phyloP scores from a whole-genome alignment of 2,329 filamentous ascomycete species.

The Sclerotinia nivalis region DNA sequence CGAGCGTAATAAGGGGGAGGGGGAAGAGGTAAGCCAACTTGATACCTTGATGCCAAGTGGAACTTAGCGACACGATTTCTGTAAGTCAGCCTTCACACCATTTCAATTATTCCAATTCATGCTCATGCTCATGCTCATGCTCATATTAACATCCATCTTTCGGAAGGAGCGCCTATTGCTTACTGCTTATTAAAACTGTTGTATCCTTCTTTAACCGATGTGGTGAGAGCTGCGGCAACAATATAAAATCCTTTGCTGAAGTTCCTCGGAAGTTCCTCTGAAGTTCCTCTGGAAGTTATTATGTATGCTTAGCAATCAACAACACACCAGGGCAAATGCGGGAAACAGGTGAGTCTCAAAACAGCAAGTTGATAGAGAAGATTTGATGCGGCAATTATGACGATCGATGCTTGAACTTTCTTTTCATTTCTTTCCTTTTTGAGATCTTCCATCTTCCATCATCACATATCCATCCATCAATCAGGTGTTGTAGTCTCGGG shows the following conservation, averaged over 20 bases:
- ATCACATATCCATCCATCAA: not conserved
- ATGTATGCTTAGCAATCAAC: not conserved
- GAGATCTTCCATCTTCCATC: not conserved
- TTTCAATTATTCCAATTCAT: not conserved
- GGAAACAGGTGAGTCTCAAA: not conserved
- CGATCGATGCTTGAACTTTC: not conserved
- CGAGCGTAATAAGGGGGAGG: constrained; percentile 5
- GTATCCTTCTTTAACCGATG: not conserved
- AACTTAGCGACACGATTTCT: not conserved
- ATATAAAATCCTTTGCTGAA: not conserved
- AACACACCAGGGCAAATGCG: too few species aligned
- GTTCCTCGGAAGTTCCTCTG: not conserved
- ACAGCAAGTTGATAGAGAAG: not conserved
- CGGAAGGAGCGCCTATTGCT: not conserved
- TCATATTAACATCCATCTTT: constrained; percentile 1
- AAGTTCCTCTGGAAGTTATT: not conserved
- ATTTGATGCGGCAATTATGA: not conserved
- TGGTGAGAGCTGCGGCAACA: not conserved
- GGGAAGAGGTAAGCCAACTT: too few species aligned
- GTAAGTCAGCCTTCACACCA: not conserved
- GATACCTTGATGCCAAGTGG: constrained; percentile 3
- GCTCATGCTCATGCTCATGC: too few species aligned
- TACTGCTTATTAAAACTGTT: not conserved
- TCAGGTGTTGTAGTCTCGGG: constrained; percentile 10
- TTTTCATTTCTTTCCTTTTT: not conserved